phyloP scores from a whole-genome alignment of 345 rosid species.

The Eucalyptus marginata region DNA sequence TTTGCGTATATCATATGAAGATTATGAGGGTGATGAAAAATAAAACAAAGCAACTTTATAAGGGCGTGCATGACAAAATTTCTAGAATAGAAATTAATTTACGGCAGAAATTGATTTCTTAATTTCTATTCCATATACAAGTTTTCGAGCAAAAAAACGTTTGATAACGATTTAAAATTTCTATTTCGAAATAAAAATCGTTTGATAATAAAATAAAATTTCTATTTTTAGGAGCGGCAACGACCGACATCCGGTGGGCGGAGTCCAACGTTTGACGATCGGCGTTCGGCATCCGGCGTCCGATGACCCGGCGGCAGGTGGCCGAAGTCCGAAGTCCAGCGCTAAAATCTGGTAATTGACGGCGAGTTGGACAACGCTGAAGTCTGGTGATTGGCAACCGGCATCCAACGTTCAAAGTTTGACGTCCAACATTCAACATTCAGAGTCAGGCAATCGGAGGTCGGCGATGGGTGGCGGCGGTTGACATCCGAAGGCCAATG shows the following conservation, averaged over 20 bases:
- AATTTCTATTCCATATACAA: rapidly evolving
- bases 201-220: too few species aligned
- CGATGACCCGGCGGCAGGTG: rapidly evolving
- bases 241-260: rapidly evolving
- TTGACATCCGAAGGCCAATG: rapidly evolving
- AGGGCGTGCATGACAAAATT: neutral
- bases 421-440: rapidly evolving
- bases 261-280: rapidly evolving
- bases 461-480: rapidly evolving
- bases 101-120: rapidly evolving
- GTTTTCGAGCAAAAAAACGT: too few species aligned
- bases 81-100: too few species aligned
- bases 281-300: rapidly evolving
- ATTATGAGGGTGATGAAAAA: neutral
- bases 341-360: rapidly evolving
- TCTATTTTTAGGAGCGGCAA: too few species aligned
- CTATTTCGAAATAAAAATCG: rapidly evolving
- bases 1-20: neutral
- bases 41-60: neutral
- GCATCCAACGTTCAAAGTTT: too few species aligned
- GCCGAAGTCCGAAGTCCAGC: rapidly evolving
- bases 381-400: rapidly evolving
- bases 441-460: rapidly evolving
- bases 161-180: too few species aligned
- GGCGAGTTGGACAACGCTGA: rapidly evolving